Percentiles rank a stretch among this genome's conserved stretches.
These are phyloP conservation scores for Saccharomycopsis sp. DNA, from an alignment of 805 yeast genomes.

Conservation along the genomic window DNA sequence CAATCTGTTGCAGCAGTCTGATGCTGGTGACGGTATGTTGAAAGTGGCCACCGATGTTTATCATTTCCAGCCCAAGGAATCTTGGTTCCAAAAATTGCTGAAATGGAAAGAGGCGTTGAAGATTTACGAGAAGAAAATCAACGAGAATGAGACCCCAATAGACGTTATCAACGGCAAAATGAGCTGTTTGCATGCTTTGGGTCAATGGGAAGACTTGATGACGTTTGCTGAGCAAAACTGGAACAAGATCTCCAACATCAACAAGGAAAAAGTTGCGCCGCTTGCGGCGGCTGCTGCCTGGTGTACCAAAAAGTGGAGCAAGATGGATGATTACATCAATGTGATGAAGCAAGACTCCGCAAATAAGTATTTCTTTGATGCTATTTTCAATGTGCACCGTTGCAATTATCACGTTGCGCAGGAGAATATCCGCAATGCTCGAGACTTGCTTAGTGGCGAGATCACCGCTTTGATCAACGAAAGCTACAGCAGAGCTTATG, in stretches of 20 bases:
- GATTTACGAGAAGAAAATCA: slow-evolving; percentile 65
- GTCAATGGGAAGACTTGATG: slow-evolving; percentile 93
- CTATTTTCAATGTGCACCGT: slow-evolving; percentile 76
- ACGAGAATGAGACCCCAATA: slow-evolving; percentile 36
- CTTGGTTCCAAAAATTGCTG: slow-evolving; percentile 95
- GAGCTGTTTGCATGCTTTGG: slow-evolving; percentile 97
- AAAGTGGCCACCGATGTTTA: slow-evolving; percentile 91
- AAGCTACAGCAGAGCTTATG: slow-evolving; percentile 92
- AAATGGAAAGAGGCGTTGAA: slow-evolving; percentile 96
- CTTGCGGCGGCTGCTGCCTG: slow-evolving; percentile 98
- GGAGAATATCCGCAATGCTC: slow-evolving; percentile 68
- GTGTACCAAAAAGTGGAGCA: slow-evolving; percentile 96
- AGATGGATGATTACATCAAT: slow-evolving; percentile 82
- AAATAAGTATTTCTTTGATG: slow-evolving; percentile 89
- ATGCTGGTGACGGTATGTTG: slow-evolving; percentile 94
- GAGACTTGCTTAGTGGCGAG: slow-evolving; percentile 86
- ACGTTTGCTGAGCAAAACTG: slow-evolving; percentile 82
- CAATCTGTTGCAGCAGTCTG: slow-evolving; percentile 91
- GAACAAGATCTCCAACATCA: slow-evolving; percentile 63
- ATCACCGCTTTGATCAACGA: slow-evolving; percentile 91
- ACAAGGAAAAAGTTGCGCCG: slow-evolving; percentile 82
- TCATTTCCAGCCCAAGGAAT: slow-evolving; percentile 83
- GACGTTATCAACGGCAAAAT: slow-evolving; percentile 95
- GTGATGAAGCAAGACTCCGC: slow-evolving; percentile 92
- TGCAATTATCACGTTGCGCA: slow-evolving; percentile 79